Evolutionary conservation across 306 rosid genomes (phyloP).

Genomic region (Castanea sativa): DNA sequence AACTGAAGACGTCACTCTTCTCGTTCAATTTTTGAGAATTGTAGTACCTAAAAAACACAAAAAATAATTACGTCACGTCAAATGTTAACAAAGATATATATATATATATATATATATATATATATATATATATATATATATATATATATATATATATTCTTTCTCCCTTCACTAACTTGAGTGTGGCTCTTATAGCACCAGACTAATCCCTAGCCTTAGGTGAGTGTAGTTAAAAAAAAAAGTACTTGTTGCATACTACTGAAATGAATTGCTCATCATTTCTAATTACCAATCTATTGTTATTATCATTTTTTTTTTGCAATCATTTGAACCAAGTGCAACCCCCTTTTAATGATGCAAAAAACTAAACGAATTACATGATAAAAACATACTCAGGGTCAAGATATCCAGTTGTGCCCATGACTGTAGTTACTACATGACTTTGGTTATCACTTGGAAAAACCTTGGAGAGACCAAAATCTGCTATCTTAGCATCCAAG

Average conservation of each 20-base stretch:
- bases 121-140: too few relatives aligned
- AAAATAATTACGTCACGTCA: not conserved
- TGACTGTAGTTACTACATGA: slow-evolving; percentile 19
- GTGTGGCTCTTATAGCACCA: not conserved
- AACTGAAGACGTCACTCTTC: slow-evolving; percentile 68
- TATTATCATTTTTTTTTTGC: too few relatives aligned
- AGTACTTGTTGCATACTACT: not conserved
- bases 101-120: too few relatives aligned
- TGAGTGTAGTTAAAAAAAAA: too few relatives aligned
- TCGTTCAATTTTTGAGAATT: slow-evolving; percentile 39
- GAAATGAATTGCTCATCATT: not conserved
- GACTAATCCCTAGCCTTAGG: too few relatives aligned
- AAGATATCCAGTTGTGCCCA: slow-evolving; percentile 80
- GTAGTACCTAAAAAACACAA: slow-evolving; percentile 42
- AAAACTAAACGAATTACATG: not conserved
- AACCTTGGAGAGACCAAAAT: slow-evolving; percentile 66
- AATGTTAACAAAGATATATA: not conserved
- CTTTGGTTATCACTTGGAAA: slow-evolving; percentile 31
- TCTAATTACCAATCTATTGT: not conserved
- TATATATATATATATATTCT: too few relatives aligned
- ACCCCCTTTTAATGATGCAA: not conserved
- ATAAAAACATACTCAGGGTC: slow-evolving; percentile 61
- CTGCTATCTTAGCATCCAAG: slow-evolving; percentile 71
- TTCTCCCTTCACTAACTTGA: too few relatives aligned
- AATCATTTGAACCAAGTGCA: too few relatives aligned